A percentile compares a stretch with the other conserved stretches of the same genome.
Conservation (phyloP, 2,329 filamentous ascomycete species). For the Botrytis pseudocinerea region DNA sequence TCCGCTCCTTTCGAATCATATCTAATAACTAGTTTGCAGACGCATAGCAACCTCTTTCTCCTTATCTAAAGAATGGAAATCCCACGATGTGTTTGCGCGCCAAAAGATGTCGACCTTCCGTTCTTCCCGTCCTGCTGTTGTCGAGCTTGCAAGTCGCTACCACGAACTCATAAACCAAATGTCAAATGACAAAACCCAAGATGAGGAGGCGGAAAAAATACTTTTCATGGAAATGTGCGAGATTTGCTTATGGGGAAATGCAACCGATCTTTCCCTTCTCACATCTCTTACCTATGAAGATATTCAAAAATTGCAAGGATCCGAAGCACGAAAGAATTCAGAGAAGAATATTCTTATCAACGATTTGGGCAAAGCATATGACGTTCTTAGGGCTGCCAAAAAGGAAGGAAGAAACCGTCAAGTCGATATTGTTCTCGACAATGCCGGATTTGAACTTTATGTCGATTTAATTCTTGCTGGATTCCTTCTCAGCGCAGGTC, state of each 20-base stretch:
- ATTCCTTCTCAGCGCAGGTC: constrained; percentile 78
- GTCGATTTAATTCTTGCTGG: constrained; percentile 92
- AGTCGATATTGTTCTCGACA: constrained; percentile 94
- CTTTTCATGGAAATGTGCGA: constrained; percentile 93
- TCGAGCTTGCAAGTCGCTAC: constrained; percentile 80
- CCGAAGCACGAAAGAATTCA: constrained; percentile 78
- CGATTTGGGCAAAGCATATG: constrained; percentile 73
- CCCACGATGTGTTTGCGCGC: constrained; percentile 83
- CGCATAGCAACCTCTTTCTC: constrained; percentile 80
- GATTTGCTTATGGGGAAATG: constrained; percentile 96
- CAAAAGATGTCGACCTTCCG: constrained; percentile 93
- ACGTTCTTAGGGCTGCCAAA: constrained; percentile 64
- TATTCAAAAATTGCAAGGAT: constrained; percentile 93
- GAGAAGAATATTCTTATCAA: constrained; percentile 93
- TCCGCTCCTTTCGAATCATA: neutral
- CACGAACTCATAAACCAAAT: constrained; percentile 70
- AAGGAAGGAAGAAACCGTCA: constrained; percentile 67
- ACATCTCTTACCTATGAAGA: constrained; percentile 92
- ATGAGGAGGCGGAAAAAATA: constrained; percentile 68
- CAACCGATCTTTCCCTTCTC: constrained; percentile 87
- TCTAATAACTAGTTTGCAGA: constrained; percentile 46
- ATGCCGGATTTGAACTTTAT: constrained; percentile 95
- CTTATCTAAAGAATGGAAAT: constrained; percentile 78
- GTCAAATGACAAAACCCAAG: constrained; percentile 46
- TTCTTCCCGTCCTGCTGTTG: constrained; percentile 81